These are phyloP conservation scores for Durotheca rogersii DNA, from an alignment of 495 filamentous ascomycete genomes.

Conservation along the genomic window DNA sequence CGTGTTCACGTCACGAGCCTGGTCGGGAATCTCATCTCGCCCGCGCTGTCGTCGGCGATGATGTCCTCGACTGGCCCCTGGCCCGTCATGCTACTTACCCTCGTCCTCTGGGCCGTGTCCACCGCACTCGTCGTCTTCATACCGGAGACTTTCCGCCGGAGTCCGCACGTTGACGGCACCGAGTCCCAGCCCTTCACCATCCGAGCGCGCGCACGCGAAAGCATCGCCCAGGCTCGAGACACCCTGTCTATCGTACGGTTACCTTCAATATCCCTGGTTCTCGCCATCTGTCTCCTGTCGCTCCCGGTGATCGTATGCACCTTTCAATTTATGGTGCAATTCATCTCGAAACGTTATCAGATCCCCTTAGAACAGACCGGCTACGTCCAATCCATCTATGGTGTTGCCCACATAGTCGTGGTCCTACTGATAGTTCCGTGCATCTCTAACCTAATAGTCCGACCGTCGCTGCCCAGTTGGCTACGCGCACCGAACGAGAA, in stretches of 20 bases:
- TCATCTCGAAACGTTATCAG: conserved; percentile 33
- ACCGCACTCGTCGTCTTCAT: conserved; percentile 37
- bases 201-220: conserved; percentile 14
- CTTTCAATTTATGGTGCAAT: conserved; percentile 34
- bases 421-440: conserved; percentile 30
- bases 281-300: conserved; percentile 29
- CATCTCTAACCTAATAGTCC: conserved; percentile 19
- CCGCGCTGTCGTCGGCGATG: conserved; percentile 54
- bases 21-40: conserved; percentile 52
- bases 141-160: conserved; percentile 46
- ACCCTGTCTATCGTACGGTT: conserved; percentile 21
- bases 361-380: conserved; percentile 33
- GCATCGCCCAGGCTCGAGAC: conserved; percentile 24
- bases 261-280: conserved; percentile 24
- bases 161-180: not conserved
- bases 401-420: conserved; percentile 27
- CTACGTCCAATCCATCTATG: conserved; percentile 35
- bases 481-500: conserved; percentile 26
- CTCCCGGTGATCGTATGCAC: conserved; percentile 26
- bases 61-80: conserved; percentile 61
- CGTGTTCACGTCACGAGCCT: conserved; percentile 50
- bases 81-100: conserved; percentile 47
- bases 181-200: conserved; percentile 1
- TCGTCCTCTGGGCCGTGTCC: conserved; percentile 31
- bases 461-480: conserved; percentile 15